Evolutionary conservation across 495 filamentous ascomycete species (phyloP).

Genomic region (Cercophora sp.): DNA sequence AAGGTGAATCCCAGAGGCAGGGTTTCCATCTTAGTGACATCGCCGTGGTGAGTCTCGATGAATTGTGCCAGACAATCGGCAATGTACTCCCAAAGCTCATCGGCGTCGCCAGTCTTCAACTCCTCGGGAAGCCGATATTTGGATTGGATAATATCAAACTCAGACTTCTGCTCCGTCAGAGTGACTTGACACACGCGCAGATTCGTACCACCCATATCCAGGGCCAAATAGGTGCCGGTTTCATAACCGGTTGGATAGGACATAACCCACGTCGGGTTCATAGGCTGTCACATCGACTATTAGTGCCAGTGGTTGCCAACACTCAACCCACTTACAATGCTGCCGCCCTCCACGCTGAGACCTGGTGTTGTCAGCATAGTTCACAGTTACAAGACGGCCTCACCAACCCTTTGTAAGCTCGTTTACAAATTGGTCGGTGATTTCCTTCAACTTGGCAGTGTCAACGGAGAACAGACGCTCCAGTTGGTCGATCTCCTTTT

Average conservation of each 20-base stretch:
- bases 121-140: slow-evolving; percentile 98
- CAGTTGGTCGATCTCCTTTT: slow-evolving; percentile 76
- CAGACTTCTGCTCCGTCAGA: slow-evolving; percentile 82
- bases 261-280: slow-evolving; percentile 99
- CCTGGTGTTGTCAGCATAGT: slow-evolving; percentile 48
- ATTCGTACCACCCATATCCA: slow-evolving; percentile 99
- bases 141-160: slow-evolving; percentile 98
- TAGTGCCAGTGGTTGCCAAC: slow-evolving; percentile 2
- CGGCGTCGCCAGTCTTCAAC: slow-evolving; percentile 81
- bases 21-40: slow-evolving; percentile 56
- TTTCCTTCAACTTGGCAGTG: slow-evolving; percentile 74
- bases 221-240: slow-evolving; percentile 83
- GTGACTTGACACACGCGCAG: slow-evolving; percentile 96
- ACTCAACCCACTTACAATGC: slow-evolving; percentile 64
- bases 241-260: slow-evolving; percentile 86
- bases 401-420: slow-evolving; percentile 81
- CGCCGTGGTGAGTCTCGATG: slow-evolving; percentile 82
- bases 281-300: slow-evolving; percentile 58
- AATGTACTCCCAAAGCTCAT: slow-evolving; percentile 97
- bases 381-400: slow-evolving; percentile 2
- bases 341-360: slow-evolving; percentile 80
- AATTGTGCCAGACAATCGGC: slow-evolving; percentile 97
- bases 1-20: slow-evolving; percentile 95
- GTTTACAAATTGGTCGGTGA: slow-evolving; percentile 80
- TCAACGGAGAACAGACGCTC: slow-evolving; percentile 85